Evolutionary conservation across 208 protist genomes (phyloP), one percentile per base, ranked within the genome.

Genomic region (Crithidia brevicula): DNA sequence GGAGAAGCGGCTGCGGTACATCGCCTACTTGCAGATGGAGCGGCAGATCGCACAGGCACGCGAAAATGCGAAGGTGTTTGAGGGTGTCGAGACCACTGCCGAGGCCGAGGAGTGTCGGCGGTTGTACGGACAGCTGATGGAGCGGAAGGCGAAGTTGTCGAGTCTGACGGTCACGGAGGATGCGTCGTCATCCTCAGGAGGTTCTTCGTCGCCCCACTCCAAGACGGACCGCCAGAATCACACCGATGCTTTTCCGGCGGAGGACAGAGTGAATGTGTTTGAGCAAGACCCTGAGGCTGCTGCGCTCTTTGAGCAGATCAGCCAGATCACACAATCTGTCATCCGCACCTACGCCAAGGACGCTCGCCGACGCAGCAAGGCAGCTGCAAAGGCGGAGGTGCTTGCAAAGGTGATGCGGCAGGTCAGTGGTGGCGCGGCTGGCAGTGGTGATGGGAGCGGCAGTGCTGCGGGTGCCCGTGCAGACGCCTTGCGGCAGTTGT

Each of bases 11-110:
- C 83, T 95, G 40, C 75, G 83, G 25, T 93, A 95, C 77, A 60
- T 95, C 28, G 90, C 90, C 15, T 91, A 92, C 64, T 56, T 93
- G 52, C 87, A 93, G 67, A 88, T 95, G 85, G 83, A 93, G 66
- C 66, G 83, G 16, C 90, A 95, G 68, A 95, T 95, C 42, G 74
- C 75, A 36, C 81, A 86, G 67, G 82, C 86, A 11, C 79, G 90
- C 13, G 81, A 81, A 38, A 93, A 95, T 54, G 85, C 90, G 25
- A 75, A 72, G 40, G 63, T 75, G 15, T 95, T 92, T 43, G 83
- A 73, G 4, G 86, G 85, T 2, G 65, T 93, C 6, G 86, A 93
- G 67, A 23, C 71, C 40, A 78, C 75, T 16, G 31, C 77, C 13
- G 81, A 94, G 70, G 85, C 83, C 5, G 82, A 56, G 45, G 50